Base-by-base conservation (phyloP, 1,284 basidiomycete species). In the Rhodotorula sp. region DNA sequence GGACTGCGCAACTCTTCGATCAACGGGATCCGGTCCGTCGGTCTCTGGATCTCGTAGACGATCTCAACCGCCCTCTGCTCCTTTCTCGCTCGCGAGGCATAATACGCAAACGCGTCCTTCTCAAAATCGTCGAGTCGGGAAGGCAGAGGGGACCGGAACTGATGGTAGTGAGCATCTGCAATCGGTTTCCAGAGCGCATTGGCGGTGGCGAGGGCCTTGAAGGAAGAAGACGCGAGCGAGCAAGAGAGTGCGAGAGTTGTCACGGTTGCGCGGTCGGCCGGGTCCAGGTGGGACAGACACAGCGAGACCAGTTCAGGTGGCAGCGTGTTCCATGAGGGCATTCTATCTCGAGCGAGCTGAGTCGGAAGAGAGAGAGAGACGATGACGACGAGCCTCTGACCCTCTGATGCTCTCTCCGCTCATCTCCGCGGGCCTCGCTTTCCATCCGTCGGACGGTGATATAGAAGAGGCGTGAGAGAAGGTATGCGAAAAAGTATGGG, bases 271-370 rank as follows among this genome's bases (percentile, higher is more conserved):
- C 24, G 6, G 18, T 62, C 62, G 30, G 12, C 5, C 2, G 65
- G 59, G 24, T 63, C 59, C 29, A 71, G 60, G 1, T 46, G 44
- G 6, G 44, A 22, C 24, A 71, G 56, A 24, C 42, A 54, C 24
- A 33, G n/a, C 33, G 58, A 56, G 26, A 71, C 26, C 44, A 71
- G 66, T 24, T 71, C 69, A 29, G 66, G 62, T 0, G 69, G 69
- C 1, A 71, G 69, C 2, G 24, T 29, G 6, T 57, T 29, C 5
- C 51, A 4, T 24, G 24, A n/a, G 2, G 15, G 10, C 7, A 26
- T 26, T 6, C 51, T 10, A 4, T n/a, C 24, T 8, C 10, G 10
- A 29, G 51, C 22, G 29, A 5, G 20, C 51, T 53, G 3, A 24
- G 17, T 7, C 30, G 26, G 12, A 18, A 55, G 29, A 30, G 20